Percentiles rank a stretch among this genome's conserved stretches.
These are phyloP conservation scores for Kockiozyma suomiensis DNA, from an alignment of 805 yeast genomes.

Conservation along the genomic window DNA sequence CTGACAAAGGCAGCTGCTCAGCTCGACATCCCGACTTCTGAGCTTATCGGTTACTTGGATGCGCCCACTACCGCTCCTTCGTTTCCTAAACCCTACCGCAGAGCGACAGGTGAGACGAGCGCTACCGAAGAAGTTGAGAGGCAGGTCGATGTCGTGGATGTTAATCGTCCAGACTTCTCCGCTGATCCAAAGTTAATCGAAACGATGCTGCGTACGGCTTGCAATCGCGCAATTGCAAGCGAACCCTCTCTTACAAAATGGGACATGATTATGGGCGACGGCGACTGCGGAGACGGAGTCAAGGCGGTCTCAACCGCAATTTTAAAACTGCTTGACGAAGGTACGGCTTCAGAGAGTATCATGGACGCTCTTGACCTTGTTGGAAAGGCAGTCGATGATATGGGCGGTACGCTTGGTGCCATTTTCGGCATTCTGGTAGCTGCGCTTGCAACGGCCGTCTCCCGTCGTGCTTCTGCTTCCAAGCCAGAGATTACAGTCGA, in stretches of 20 bases:
- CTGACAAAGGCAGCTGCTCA: conserved; percentile 46
- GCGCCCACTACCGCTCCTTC: conserved; percentile 31
- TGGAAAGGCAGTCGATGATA: conserved; percentile 80
- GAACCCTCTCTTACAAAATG: conserved; percentile 85
- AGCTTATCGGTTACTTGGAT: conserved; percentile 25
- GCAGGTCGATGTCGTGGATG: not conserved
- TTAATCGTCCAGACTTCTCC: conserved; percentile 13
- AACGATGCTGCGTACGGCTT: conserved; percentile 50
- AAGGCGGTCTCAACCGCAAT: conserved; percentile 79
- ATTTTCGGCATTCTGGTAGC: conserved; percentile 82
- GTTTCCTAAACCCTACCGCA: conserved; percentile 24
- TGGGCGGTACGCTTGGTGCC: conserved; percentile 99
- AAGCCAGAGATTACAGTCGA: conserved; percentile 16
- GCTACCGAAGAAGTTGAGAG: not conserved
- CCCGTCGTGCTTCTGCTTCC: not conserved
- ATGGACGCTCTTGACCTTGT: conserved; percentile 46
- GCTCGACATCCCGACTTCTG: conserved; percentile 1
- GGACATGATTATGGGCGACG: conserved; percentile 92
- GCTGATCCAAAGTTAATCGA: conserved; percentile 12
- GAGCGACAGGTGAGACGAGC: not conserved
- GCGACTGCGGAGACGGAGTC: conserved; percentile 93
- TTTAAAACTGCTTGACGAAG: conserved; percentile 52
- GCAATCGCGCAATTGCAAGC: conserved; percentile 55
- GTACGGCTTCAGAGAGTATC: conserved; percentile 54
- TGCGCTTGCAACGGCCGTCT: conserved; percentile 56